Conservation (phyloP, 2,329 filamentous ascomycete genomes). For the Trichoderma atrobrunneum region DNA sequence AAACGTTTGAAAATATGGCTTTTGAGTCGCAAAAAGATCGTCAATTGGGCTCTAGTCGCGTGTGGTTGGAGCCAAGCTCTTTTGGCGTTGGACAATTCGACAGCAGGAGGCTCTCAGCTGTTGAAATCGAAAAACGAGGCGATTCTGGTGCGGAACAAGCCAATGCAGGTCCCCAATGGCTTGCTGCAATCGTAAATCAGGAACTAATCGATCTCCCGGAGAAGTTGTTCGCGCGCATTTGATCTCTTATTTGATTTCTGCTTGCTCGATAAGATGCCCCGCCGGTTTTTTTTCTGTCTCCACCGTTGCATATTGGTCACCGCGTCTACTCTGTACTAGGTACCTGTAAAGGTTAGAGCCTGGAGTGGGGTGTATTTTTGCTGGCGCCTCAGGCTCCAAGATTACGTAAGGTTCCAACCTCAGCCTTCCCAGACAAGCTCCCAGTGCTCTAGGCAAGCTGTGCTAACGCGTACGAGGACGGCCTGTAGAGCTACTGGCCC, state of each 20-base stretch:
- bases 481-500: slow-evolving; percentile 23
- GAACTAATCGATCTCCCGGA: slow-evolving; percentile 3
- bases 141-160: background rate
- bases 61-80: background rate
- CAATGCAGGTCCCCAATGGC: slow-evolving; percentile 16
- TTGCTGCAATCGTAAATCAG: slow-evolving; percentile 1
- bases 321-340: background rate
- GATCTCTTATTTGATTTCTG: slow-evolving; percentile 13
- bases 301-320: slow-evolving; percentile 4
- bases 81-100: background rate
- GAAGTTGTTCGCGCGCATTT: slow-evolving; percentile 4
- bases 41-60: slow-evolving; percentile 2
- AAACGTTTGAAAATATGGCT: background rate
- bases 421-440: slow-evolving; percentile 31
- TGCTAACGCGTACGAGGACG: slow-evolving; percentile 42
- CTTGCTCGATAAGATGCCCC: slow-evolving; percentile 16
- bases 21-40: background rate
- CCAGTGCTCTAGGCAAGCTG: slow-evolving; percentile 46
- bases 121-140: background rate
- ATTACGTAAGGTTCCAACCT: slow-evolving; percentile 30
- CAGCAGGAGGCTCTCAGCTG: background rate
- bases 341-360: background rate
- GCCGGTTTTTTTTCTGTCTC: slow-evolving; percentile 16
- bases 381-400: slow-evolving; percentile 33
- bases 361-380: background rate